Percentiles rank a stretch among this genome's conserved stretches.
These are phyloP conservation scores for Poa annua DNA, from an alignment of 176 grass and related monocot genomes.

Conservation along the genomic window DNA sequence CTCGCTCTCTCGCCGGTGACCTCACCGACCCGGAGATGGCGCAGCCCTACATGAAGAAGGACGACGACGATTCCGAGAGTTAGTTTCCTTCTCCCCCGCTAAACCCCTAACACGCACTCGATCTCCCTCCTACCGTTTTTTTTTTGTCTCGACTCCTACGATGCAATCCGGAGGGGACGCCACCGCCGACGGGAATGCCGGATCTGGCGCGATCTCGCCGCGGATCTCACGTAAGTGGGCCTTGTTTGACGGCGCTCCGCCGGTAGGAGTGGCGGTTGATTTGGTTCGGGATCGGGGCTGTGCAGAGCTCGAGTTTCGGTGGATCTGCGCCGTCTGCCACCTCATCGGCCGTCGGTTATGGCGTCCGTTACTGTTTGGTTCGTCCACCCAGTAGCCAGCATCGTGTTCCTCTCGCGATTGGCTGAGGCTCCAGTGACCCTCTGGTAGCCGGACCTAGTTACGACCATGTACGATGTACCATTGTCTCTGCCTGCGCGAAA, in stretches of 20 bases:
- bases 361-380: neutral
- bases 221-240: slow-evolving; percentile 12
- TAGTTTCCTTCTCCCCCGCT: neutral
- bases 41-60: slow-evolving; percentile 78
- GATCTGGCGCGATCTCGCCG: slow-evolving; percentile 52
- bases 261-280: neutral
- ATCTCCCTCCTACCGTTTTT: neutral
- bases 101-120: slow-evolving; percentile 10
- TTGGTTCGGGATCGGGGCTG: slow-evolving; percentile 15
- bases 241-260: neutral
- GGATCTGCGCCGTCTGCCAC: slow-evolving; percentile 47
- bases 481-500: neutral
- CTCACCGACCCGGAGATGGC: slow-evolving; percentile 65
- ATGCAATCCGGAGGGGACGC: slow-evolving; percentile 29
- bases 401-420: neutral
- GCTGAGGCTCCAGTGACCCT: neutral
- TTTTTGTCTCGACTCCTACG: neutral
- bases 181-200: slow-evolving; percentile 13
- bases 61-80: slow-evolving; percentile 78
- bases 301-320: neutral
- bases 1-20: slow-evolving; percentile 56
- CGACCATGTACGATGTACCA: neutral
- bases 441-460: neutral
- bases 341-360: neutral
- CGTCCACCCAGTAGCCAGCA: neutral